A percentile compares a stretch with the other conserved stretches of the same genome.
Conservation (phyloP, 1,284 basidiomycete genomes). For the Sporisorium graminicola region DNA sequence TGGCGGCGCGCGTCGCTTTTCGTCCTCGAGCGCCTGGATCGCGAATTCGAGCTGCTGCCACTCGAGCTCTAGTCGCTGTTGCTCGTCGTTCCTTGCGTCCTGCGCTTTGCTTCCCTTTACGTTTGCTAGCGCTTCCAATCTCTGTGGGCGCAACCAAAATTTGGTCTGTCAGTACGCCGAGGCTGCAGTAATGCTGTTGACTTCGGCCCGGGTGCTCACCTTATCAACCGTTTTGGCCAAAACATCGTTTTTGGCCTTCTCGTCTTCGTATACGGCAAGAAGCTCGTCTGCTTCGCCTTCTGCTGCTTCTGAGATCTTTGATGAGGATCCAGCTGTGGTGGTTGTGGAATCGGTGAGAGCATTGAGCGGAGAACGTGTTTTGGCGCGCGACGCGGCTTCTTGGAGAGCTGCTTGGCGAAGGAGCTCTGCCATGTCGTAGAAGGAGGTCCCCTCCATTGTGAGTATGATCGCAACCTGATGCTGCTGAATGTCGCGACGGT, state of each 20-base stretch:
- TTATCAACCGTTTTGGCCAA: slow-evolving; percentile 25
- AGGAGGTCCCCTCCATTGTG: slow-evolving; percentile 29
- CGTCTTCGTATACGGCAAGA: slow-evolving; percentile 39
- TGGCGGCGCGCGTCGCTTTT: slow-evolving; percentile 22
- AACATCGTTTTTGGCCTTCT: slow-evolving; percentile 39
- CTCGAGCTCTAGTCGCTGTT: slow-evolving; percentile 25
- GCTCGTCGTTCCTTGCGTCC: not conserved
- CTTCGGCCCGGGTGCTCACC: slow-evolving; percentile 1
- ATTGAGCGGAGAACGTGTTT: slow-evolving; percentile 33
- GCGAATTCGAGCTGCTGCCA: slow-evolving; percentile 50
- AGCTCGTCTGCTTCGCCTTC: slow-evolving; percentile 33
- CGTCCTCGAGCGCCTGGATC: slow-evolving; percentile 32
- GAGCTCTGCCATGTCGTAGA: slow-evolving; percentile 35
- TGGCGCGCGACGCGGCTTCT: slow-evolving; percentile 41
- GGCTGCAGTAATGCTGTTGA: not conserved
- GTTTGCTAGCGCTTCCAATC: slow-evolving; percentile 20
- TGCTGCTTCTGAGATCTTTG: slow-evolving; percentile 5
- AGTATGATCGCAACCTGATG: not conserved
- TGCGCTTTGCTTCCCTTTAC: slow-evolving; percentile 2
- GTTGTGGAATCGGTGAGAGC: not conserved
- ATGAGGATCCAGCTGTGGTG: slow-evolving; percentile 5
- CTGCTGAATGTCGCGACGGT: too few species aligned
- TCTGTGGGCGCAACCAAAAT: not conserved
- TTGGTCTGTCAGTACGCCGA: not conserved
- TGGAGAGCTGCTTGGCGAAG: slow-evolving; percentile 35